Percentiles rank a stretch among this genome's conserved stretches.
These are phyloP conservation scores for Papiliotrema nemorosa DNA, from an alignment of 1,284 basidiomycete genomes.

Conservation along the genomic window DNA sequence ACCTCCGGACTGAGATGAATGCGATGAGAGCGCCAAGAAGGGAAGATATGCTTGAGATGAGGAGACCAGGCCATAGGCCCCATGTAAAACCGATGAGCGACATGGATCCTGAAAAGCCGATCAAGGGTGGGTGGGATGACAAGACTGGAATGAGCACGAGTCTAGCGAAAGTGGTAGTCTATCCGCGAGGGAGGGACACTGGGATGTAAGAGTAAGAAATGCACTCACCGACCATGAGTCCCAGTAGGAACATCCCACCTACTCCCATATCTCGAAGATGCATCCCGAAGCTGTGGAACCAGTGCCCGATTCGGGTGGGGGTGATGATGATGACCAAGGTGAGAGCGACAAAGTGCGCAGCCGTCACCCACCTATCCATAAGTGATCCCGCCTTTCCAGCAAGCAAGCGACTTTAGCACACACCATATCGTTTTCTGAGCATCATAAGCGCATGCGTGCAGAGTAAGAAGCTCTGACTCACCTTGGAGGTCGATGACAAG, in stretches of 20 bases:
- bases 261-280: slow-evolving; percentile 34
- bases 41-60: slow-evolving; percentile 34
- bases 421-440: slow-evolving; percentile 32
- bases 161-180: background rate
- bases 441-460: background rate
- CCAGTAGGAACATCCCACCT: slow-evolving; percentile 36
- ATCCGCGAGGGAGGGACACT: background rate
- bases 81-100: slow-evolving; percentile 48
- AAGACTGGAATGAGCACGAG: slow-evolving; percentile 30
- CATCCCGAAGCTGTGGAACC: slow-evolving; percentile 38
- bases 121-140: slow-evolving; percentile 46
- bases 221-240: slow-evolving; percentile 35
- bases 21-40: slow-evolving; percentile 39
- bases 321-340: slow-evolving; percentile 38
- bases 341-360: slow-evolving; percentile 26
- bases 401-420: background rate
- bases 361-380: slow-evolving; percentile 20
- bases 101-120: slow-evolving; percentile 45
- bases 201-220: background rate
- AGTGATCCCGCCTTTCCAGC: background rate
- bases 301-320: slow-evolving; percentile 37
- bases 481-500: background rate
- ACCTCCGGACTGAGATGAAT: slow-evolving; percentile 44
- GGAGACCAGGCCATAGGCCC: slow-evolving; percentile 43
- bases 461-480: background rate